Evolutionary conservation across 2,329 filamentous ascomycete species (phyloP).

Genomic region (Fusarium staphyleae): DNA sequence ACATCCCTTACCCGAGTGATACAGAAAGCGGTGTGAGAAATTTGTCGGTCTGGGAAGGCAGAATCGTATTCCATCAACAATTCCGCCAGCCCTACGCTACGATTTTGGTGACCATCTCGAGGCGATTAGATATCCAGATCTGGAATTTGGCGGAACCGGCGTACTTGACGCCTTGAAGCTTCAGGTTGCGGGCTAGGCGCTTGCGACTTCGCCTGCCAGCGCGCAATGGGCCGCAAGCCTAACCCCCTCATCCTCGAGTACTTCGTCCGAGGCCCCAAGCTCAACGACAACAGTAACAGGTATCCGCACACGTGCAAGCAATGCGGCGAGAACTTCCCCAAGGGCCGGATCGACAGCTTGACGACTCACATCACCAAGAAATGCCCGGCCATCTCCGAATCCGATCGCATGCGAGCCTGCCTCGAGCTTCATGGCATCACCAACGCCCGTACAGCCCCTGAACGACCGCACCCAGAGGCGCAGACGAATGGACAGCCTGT

Average conservation of each 20-base stretch:
- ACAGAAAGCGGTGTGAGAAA: slow-evolving; percentile 50
- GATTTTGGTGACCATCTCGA: slow-evolving; percentile 10
- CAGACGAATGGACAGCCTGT: slow-evolving; percentile 43
- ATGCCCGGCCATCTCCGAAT: slow-evolving; percentile 79
- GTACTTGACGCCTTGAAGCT: slow-evolving; percentile 25
- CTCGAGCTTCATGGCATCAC: slow-evolving; percentile 75
- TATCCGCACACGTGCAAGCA: slow-evolving; percentile 91
- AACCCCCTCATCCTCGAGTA: slow-evolving; percentile 87
- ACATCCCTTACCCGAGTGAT: slow-evolving; percentile 33
- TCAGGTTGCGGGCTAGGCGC: slow-evolving; percentile 40
- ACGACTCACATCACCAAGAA: slow-evolving; percentile 84
- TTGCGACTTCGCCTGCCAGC: slow-evolving; percentile 33
- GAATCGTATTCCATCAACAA: slow-evolving; percentile 45
- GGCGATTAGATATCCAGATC: slow-evolving; percentile 22
- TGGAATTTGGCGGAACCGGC: slow-evolving; percentile 28
- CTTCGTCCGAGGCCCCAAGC: slow-evolving; percentile 85
- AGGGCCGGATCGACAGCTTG: slow-evolving; percentile 85
- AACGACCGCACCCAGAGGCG: slow-evolving; percentile 41
- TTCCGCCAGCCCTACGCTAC: slow-evolving; percentile 29
- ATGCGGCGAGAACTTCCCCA: slow-evolving; percentile 88
- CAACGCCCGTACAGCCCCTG: slow-evolving; percentile 51
- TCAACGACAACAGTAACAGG: slow-evolving; percentile 88
- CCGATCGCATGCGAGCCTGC: slow-evolving; percentile 77
- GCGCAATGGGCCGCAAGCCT: slow-evolving; percentile 79
- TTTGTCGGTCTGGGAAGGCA: slow-evolving; percentile 53